These are phyloP conservation scores for Nicotiana benthamiana DNA, from an alignment of 257 asterid species.

Conservation along the genomic window DNA sequence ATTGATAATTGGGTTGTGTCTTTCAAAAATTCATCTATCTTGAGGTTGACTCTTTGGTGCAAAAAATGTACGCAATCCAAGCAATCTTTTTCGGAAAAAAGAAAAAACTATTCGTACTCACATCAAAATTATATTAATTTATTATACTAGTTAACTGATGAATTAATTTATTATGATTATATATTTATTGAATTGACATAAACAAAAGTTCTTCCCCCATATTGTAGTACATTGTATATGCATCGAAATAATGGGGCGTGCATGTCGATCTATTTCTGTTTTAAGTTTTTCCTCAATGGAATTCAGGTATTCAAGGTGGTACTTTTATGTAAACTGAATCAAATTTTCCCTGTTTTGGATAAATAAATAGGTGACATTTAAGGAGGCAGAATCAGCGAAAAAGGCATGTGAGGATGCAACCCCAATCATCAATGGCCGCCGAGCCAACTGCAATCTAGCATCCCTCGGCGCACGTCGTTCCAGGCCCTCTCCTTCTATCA, in stretches of 20 bases:
- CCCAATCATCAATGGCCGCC: constrained; percentile 88
- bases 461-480: constrained; percentile 86
- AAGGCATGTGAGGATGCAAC: constrained; percentile 82
- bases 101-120: no score
- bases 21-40: background rate
- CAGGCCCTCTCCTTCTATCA: constrained; percentile 32
- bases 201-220: background rate
- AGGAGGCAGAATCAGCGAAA: constrained; percentile 76
- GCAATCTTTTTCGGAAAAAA: no score
- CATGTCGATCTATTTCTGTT: no score
- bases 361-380: constrained; percentile 63
- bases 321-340: background rate
- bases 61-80: background rate
- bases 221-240: background rate
- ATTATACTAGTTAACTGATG: no score
- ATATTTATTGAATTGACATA: background rate
- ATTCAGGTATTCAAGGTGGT: background rate
- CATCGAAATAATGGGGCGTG: background rate
- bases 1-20: background rate
- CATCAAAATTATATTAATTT: background rate
- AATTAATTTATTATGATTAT: no score
- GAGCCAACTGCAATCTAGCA: constrained; percentile 94
- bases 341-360: background rate
- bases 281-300: no score
- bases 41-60: background rate